Conservation (phyloP, 495 filamentous ascomycete species). For the Pseudevernia furfuracea region DNA sequence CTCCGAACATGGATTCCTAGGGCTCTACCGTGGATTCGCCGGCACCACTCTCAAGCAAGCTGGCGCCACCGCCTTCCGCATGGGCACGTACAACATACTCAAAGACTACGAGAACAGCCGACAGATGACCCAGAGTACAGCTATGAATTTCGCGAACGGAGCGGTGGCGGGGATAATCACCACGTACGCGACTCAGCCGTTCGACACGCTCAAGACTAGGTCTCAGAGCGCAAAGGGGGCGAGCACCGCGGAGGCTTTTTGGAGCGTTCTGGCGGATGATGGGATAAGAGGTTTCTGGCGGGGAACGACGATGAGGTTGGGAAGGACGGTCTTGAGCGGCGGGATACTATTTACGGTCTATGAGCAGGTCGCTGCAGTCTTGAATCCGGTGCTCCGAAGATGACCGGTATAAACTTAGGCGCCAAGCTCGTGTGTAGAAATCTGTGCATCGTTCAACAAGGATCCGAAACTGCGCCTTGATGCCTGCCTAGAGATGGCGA, state of each 20-base stretch:
- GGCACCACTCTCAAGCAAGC: conserved; percentile 63
- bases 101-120: conserved; percentile 48
- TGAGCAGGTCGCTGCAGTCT: conserved; percentile 43
- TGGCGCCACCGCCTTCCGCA: conserved; percentile 53
- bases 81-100: conserved; percentile 61
- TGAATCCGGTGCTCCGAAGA: conserved; percentile 21
- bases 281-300: conserved; percentile 57
- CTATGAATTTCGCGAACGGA: conserved; percentile 54
- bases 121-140: conserved; percentile 36
- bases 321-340: conserved; percentile 54
- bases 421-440: too few relatives aligned
- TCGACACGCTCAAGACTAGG: conserved; percentile 61
- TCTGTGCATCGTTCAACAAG: too few relatives aligned
- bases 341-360: conserved; percentile 61
- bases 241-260: conserved; percentile 45
- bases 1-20: conserved; percentile 43
- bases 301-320: conserved; percentile 59
- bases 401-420: not conserved
- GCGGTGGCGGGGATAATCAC: conserved; percentile 53
- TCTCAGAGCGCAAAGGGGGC: conserved; percentile 48
- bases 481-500: too few relatives aligned
- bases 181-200: conserved; percentile 56
- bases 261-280: conserved; percentile 44
- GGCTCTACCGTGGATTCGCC: conserved; percentile 53
- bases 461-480: too few relatives aligned